Conservation (phyloP, 805 yeast species). For the Cyberlindnera euphorbiae region DNA sequence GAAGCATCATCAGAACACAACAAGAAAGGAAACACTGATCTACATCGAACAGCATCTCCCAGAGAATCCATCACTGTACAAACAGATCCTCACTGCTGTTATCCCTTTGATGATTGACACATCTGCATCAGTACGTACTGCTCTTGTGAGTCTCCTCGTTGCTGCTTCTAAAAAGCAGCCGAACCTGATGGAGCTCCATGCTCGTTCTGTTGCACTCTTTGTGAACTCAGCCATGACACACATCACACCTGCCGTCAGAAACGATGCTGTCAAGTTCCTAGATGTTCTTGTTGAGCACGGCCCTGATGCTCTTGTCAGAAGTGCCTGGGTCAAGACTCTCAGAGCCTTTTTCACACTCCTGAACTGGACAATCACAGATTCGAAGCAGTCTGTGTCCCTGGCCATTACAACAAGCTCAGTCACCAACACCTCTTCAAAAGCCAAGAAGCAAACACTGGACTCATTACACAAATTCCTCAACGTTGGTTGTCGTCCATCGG, state of each 20-base stretch:
- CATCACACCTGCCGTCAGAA: conserved; percentile 68
- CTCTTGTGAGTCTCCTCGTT: conserved; percentile 43
- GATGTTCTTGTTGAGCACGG: conserved; percentile 52
- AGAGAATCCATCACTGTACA: conserved; percentile 46
- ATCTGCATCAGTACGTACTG: conserved; percentile 58
- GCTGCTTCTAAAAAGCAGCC: conserved; percentile 46
- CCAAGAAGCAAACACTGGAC: conserved; percentile 28
- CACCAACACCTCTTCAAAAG: conserved; percentile 14
- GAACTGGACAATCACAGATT: conserved; percentile 58
- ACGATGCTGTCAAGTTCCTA: conserved; percentile 68
- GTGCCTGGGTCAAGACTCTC: conserved; percentile 66
- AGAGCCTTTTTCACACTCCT: conserved; percentile 62
- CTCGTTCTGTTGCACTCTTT: conserved; percentile 60
- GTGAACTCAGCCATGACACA: conserved; percentile 93
- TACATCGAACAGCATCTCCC: conserved; percentile 50
- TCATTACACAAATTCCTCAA: conserved; percentile 39
- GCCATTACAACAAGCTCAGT: conserved; percentile 31
- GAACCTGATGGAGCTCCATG: conserved; percentile 55
- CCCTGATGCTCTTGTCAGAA: conserved; percentile 50
- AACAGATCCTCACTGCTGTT: conserved; percentile 51
- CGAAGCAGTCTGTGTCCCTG: conserved; percentile 26
- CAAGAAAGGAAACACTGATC: conserved; percentile 66
- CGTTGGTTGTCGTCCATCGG: conserved; percentile 32
- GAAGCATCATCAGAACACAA: conserved; percentile 66
- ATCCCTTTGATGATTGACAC: conserved; percentile 58